A percentile compares a stretch with the other conserved stretches of the same genome.
These are phyloP conservation scores for Ploettnerulaceae sp. DNA, from an alignment of 2,329 filamentous ascomycete species.

Conservation along the genomic window DNA sequence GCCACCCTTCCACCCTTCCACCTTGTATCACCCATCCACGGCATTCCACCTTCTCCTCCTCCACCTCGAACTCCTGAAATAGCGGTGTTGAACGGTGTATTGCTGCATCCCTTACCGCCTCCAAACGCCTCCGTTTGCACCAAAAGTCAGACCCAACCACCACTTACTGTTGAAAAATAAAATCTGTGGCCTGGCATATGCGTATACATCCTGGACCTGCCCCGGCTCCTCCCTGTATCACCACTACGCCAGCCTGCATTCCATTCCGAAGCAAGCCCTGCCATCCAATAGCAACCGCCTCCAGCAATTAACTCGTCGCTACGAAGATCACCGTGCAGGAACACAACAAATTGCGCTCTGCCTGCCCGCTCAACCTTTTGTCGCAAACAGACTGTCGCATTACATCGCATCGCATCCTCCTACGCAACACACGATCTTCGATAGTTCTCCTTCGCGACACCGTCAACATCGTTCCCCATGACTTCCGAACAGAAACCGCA, in stretches of 20 bases:
- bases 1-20: slow-evolving; percentile 1
- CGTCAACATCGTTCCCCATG: slow-evolving; percentile 12
- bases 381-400: slow-evolving; percentile 3
- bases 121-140: slow-evolving; percentile 8
- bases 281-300: slow-evolving; percentile 21
- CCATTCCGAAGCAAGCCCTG: slow-evolving; percentile 28
- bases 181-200: not conserved
- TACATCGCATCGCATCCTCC: slow-evolving; percentile 3
- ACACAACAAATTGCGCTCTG: slow-evolving; percentile 25
- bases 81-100: slow-evolving; percentile 9
- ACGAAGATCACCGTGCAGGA: slow-evolving; percentile 32
- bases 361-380: not conserved
- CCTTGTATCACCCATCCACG: slow-evolving; percentile 9
- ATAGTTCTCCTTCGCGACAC: slow-evolving; percentile 25
- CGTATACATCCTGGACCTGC: slow-evolving; percentile 2
- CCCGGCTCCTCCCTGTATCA: slow-evolving; percentile 18
- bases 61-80: slow-evolving; percentile 9
- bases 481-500: slow-evolving; percentile 13
- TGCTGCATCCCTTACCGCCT: slow-evolving; percentile 16
- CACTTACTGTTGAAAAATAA: not conserved
- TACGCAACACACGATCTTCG: slow-evolving; percentile 11
- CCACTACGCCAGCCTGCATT: slow-evolving; percentile 24
- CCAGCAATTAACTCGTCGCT: slow-evolving; percentile 24
- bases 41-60: too few species aligned
- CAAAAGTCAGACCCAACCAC: not conserved